Evolutionary conservation across 2,329 filamentous ascomycete species (phyloP), one percentile per base, ranked within the genome.

Genomic region (Calonectria pseudoturangicola): DNA sequence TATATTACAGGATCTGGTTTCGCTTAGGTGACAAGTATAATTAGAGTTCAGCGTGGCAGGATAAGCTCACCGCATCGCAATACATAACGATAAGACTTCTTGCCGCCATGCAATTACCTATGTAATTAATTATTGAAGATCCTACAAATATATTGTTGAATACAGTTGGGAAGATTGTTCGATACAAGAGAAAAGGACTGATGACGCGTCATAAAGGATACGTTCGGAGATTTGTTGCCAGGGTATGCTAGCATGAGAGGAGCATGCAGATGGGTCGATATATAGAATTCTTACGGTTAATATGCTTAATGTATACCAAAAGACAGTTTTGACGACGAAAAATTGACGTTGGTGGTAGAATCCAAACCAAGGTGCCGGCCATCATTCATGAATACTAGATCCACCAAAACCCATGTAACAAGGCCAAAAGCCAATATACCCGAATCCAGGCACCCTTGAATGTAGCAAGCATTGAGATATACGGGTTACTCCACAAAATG

Each of bases 401-500:
- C 54, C 54, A 41, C 54, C 36, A 39, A 25, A 39, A 2, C 28
- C 45, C 8, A 21, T 45, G 18, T 39, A 58, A 39, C 10, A 58
- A n/a, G 54, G 33, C 25, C 30, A 58, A 36, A 36, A 58, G 30
- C 30, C 54, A 36, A 21, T 27, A 39, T 33, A 58, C 33, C 10
- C n/a, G 36, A 41, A 30, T 9, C 54, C 54, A 28, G 33, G 54
- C 36, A 60, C 54, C 54, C 54, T 41, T 60, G 54, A 28, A 27
- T 13, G 27, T 10, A 27, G 13, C 54, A 60, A 41, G 21, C 36
- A 41, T 60, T 60, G 41, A 25, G 33, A 60, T 60, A 50, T 13
- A 60, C 30, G 54, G 36, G 36, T 21, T 41, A 41, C 54, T 60
- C 54, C 54, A 60, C 54, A 60, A 25, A 60, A 27, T 60, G 54